Evolutionary conservation across 331 rosid species (phyloP).

Genomic region (Rhamnella rubrinervis): DNA sequence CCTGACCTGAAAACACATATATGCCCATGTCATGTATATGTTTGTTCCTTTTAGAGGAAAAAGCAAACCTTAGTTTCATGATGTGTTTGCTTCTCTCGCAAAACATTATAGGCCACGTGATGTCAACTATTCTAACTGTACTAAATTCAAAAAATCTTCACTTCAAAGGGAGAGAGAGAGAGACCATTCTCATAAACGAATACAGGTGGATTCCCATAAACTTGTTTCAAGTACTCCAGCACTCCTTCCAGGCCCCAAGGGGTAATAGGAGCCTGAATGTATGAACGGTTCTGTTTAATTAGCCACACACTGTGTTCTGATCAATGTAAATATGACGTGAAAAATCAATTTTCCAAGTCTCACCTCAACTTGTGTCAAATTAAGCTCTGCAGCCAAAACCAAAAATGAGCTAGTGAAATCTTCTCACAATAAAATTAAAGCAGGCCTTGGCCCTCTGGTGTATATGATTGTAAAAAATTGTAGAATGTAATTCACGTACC

Average conservation of each 20-base stretch:
- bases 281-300: neutral
- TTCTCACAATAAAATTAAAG: too few relatives aligned
- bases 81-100: too few relatives aligned
- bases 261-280: constrained; percentile 24
- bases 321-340: neutral
- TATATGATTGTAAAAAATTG: neutral
- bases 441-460: too few relatives aligned
- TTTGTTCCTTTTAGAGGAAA: too few relatives aligned
- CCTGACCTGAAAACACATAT: constrained; percentile 41
- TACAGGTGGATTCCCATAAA: constrained; percentile 46
- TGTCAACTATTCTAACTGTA: too few relatives aligned
- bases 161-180: constrained; percentile 18
- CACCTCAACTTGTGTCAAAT: neutral
- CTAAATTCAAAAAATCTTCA: too few relatives aligned
- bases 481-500: constrained; percentile 19
- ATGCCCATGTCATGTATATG: too few relatives aligned
- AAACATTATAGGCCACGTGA: too few relatives aligned
- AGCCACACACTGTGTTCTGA: neutral
- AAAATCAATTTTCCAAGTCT: neutral
- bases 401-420: too few relatives aligned
- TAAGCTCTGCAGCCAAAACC: too few relatives aligned
- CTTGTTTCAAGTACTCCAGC: constrained; percentile 34
- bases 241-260: constrained; percentile 40
- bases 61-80: too few relatives aligned
- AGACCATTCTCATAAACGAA: constrained; percentile 52